A percentile compares a stretch with the other conserved stretches of the same genome.
Conservation (phyloP, 148 eudicot genomes). For the Nepenthes mirabilis region DNA sequence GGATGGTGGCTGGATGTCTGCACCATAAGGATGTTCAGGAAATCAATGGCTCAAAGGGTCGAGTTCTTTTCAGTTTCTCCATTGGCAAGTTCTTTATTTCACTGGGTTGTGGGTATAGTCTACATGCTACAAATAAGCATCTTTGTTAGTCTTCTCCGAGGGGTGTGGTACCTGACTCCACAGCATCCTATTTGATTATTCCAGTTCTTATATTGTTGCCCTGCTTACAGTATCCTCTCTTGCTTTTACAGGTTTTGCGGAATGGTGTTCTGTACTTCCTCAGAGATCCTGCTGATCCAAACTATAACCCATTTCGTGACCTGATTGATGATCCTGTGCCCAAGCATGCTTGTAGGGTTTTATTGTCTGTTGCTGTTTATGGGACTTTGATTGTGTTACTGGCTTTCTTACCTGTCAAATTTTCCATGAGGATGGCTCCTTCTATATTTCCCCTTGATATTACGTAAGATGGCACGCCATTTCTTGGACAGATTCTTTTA, state of each 20-base stretch:
- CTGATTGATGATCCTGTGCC: conserved; percentile 94
- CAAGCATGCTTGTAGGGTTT: conserved; percentile 91
- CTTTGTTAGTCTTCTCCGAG: conserved; percentile 97
- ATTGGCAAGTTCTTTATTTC: conserved; percentile 82
- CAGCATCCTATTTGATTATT: background rate
- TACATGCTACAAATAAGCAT: conserved; percentile 93
- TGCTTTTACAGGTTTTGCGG: conserved; percentile 60
- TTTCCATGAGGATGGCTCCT: conserved; percentile 85
- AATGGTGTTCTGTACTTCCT: conserved; percentile 91
- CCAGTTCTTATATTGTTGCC: background rate
- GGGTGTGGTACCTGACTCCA: conserved; percentile 31
- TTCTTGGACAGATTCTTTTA: too few relatives aligned
- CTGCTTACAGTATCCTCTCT: conserved; percentile 6
- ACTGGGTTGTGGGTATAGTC: conserved; percentile 92
- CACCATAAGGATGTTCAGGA: conserved; percentile 89
- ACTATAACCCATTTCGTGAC: conserved; percentile 94
- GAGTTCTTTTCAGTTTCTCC: conserved; percentile 86
- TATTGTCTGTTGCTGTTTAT: conserved; percentile 84
- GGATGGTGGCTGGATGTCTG: conserved; percentile 99
- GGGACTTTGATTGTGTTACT: conserved; percentile 92
- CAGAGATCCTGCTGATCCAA: conserved; percentile 98
- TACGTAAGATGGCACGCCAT: conserved; percentile 42
- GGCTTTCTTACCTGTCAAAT: conserved; percentile 87
- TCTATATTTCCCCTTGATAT: conserved; percentile 87
- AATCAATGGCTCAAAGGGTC: conserved; percentile 70